These are phyloP conservation scores for Hanseniaspora meyeri DNA, from an alignment of 805 yeast species.

Conservation along the genomic window DNA sequence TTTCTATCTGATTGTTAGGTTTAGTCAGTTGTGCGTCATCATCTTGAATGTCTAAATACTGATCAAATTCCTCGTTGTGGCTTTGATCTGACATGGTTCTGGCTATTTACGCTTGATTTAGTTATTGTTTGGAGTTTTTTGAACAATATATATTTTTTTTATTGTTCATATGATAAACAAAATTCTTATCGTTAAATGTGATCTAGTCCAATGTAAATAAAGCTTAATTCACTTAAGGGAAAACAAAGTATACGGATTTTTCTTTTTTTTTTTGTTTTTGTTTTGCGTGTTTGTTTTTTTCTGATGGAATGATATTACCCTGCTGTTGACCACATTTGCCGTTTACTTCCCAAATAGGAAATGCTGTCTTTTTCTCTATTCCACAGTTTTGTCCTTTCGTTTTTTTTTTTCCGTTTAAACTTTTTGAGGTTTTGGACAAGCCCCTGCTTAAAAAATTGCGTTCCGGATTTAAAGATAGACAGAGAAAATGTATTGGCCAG, in stretches of 20 bases:
- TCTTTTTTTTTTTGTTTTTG: too few relatives aligned
- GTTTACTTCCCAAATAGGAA: not conserved
- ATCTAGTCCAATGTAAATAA: not conserved
- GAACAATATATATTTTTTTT: too few relatives aligned
- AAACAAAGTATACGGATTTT: not conserved
- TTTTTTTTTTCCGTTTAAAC: too few relatives aligned
- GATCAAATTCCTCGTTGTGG: not conserved
- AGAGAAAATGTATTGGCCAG: not conserved
- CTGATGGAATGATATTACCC: not conserved
- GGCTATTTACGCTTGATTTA: not conserved
- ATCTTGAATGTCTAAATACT: not conserved
- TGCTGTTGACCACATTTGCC: not conserved
- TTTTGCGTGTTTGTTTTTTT: not conserved
- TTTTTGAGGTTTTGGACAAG: too few relatives aligned
- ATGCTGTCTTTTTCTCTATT: not conserved
- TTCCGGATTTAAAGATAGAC: not conserved
- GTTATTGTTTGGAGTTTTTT: not conserved
- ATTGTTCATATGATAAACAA: not conserved
- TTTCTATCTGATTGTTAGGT: not conserved
- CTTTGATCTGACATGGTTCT: slow-evolving; percentile 1
- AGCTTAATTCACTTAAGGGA: not conserved
- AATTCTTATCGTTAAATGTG: too few relatives aligned
- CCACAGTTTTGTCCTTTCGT: too few relatives aligned
- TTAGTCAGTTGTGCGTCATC: not conserved
- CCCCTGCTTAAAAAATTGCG: not conserved